These are phyloP conservation scores for Colletotrichum sp. DNA, from an alignment of 2,329 filamentous ascomycete species.

Conservation along the genomic window DNA sequence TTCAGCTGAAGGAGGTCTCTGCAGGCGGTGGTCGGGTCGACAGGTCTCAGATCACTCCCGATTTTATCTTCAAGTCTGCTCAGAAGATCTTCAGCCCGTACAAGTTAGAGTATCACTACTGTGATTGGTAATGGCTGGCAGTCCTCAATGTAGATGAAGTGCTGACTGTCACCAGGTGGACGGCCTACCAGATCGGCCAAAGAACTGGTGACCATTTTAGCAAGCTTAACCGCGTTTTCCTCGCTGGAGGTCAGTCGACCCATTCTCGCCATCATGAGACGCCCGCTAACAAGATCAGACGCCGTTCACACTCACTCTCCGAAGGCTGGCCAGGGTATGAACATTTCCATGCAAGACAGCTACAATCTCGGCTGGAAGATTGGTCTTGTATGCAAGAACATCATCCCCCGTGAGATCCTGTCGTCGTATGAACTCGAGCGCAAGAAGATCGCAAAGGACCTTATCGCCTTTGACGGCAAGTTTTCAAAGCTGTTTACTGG, in stretches of 20 bases:
- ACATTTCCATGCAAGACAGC: constrained; percentile 72
- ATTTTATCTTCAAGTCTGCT: constrained; percentile 65
- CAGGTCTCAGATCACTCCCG: constrained; percentile 65
- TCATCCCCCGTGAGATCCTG: constrained; percentile 47
- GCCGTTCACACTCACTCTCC: constrained; percentile 62
- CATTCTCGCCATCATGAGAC: neutral
- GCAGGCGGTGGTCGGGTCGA: constrained; percentile 46
- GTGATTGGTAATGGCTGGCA: constrained; percentile 52
- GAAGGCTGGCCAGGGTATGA: constrained; percentile 76
- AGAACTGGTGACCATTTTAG: constrained; percentile 65
- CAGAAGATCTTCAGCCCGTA: constrained; percentile 70
- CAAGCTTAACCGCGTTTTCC: constrained; percentile 64
- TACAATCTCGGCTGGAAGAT: constrained; percentile 66
- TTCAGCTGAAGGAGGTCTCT: constrained; percentile 58
- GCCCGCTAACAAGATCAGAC: constrained; percentile 40
- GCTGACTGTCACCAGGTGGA: constrained; percentile 45
- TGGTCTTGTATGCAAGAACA: constrained; percentile 48
- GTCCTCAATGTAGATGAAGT: neutral
- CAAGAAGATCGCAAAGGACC: constrained; percentile 59
- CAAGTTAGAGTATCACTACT: constrained; percentile 65
- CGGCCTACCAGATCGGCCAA: constrained; percentile 72
- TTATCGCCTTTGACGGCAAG: constrained; percentile 65
- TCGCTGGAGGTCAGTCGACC: constrained; percentile 54
- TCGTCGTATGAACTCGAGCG: constrained; percentile 58
- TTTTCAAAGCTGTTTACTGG: constrained; percentile 63